Evolutionary conservation across 768 basidiomycete genomes (phyloP).

Genomic region (Trametes sanguinea): DNA sequence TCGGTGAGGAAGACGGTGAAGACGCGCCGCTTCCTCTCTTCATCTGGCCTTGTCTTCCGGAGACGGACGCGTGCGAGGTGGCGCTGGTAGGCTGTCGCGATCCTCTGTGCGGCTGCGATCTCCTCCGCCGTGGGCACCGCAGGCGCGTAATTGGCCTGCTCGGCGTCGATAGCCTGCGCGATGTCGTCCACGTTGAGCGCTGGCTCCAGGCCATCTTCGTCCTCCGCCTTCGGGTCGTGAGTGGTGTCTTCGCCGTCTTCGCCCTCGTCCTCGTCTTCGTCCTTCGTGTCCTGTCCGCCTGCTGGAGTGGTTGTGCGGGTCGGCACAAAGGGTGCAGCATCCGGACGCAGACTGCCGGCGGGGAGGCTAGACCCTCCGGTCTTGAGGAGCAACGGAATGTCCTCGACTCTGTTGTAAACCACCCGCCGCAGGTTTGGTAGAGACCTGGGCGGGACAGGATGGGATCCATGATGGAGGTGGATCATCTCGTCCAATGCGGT

Average conservation of each 20-base stretch:
- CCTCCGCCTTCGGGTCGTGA: slow-evolving; percentile 17
- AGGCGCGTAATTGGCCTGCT: neutral
- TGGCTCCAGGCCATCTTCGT: slow-evolving; percentile 10
- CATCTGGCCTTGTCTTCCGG: neutral
- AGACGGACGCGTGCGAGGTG: neutral
- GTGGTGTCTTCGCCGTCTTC: slow-evolving; percentile 15
- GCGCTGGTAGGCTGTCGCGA: slow-evolving; percentile 7
- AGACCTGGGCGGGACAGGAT: neutral
- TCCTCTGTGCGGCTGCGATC: slow-evolving; percentile 7
- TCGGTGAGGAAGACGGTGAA: neutral
- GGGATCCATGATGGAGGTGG: slow-evolving; percentile 21
- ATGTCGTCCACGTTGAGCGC: slow-evolving; percentile 8
- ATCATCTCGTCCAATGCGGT: slow-evolving; percentile 33
- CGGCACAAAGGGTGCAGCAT: slow-evolving; percentile 27
- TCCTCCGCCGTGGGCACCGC: slow-evolving; percentile 10
- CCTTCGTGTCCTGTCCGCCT: too few species aligned
- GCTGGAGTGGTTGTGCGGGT: neutral
- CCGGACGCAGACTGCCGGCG: slow-evolving; percentile 21
- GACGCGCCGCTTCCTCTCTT: slow-evolving; percentile 9
- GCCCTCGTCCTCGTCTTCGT: neutral
- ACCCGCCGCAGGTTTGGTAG: slow-evolving; percentile 31
- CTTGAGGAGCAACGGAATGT: slow-evolving; percentile 35
- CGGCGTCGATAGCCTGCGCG: slow-evolving; percentile 8
- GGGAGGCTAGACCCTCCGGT: slow-evolving; percentile 15
- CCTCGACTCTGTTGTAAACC: slow-evolving; percentile 32